Evolutionary conservation across 2,329 filamentous ascomycete genomes (phyloP), one percentile per base, ranked within the genome.

Genomic region (Ophiostoma himal-ulmi): DNA sequence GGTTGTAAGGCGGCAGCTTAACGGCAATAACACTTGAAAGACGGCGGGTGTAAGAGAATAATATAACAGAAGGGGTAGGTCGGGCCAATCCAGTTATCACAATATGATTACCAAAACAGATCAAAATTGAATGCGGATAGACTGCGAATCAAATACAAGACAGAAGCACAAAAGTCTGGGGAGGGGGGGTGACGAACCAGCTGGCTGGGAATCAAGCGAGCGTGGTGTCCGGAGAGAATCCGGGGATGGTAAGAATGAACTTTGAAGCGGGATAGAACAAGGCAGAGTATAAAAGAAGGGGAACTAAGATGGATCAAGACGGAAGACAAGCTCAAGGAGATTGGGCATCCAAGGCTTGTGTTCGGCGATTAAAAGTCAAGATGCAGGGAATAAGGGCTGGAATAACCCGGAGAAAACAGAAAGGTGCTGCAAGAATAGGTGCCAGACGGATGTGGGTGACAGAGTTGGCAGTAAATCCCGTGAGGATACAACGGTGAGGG

Each of bases 331-430:
- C 17, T 62, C 4, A 30, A 30, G 34, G 30, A 64, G 60, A 36
- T 34, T 64, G 60, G 60, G 60, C 60, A 64, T 13, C 11, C 22
- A 57, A 57, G 17, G 57, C 57, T 34, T 34, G 26, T 62, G 57
- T 34, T 48, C 67, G 60, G 60, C 52, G 68, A 71, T 66, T 67
- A 60, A 68, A n/a, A 48, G 54, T 22, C 39, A 48, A 69, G 60
- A 20, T 7, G 62, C 36, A 39, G 36, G 60, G 36, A 39, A 39
- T 65, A 39, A 39, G 68, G 62, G n/a, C 60, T 72, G 65, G 64
- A 65, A 66, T 71, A 70, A 71, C 62, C 68, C 69, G 69, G 70
- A 52, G 44, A 37, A 71, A 71, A 66, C 37, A 70, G 36, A 60
- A 2, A 14, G 3, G 57, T 34, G 13, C 26, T 62, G 26, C 52